Percentiles rank a stretch among this genome's conserved stretches.
Evolutionary conservation across 2,329 filamentous ascomycete genomes (phyloP).

Genomic region (Neofusicoccum ribis): DNA sequence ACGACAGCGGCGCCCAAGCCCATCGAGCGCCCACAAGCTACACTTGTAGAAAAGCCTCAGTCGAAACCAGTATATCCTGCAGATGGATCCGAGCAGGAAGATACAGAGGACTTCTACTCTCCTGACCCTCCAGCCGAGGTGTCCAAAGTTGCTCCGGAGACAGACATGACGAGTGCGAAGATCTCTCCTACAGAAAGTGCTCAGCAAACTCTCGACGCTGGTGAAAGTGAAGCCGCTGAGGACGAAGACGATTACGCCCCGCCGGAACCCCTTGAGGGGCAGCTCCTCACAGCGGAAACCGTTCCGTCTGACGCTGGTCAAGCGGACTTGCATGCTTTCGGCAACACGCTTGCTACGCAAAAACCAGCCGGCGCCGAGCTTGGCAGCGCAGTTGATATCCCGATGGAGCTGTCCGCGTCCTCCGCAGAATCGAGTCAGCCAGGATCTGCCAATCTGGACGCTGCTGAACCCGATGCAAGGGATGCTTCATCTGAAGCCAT

Average conservation of each 20-base stretch:
- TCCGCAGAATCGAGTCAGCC: neutral
- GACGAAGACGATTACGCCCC: slow-evolving; percentile 21
- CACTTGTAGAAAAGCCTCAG: neutral
- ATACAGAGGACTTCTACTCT: slow-evolving; percentile 39
- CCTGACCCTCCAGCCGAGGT: slow-evolving; percentile 25
- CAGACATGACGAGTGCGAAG: neutral
- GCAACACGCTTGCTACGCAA: neutral
- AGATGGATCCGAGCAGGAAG: slow-evolving; percentile 17
- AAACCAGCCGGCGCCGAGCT: neutral
- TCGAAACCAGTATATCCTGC: neutral
- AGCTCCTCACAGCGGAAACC: slow-evolving; percentile 22
- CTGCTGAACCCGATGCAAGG: slow-evolving; percentile 28
- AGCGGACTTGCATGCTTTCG: neutral
- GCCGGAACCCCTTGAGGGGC: slow-evolving; percentile 24
- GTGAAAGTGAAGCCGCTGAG: neutral
- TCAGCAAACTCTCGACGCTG: neutral
- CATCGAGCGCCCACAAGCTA: neutral
- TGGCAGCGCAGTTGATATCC: neutral
- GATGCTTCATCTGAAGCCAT: slow-evolving; percentile 14
- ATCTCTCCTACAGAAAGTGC: neutral
- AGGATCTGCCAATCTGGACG: neutral
- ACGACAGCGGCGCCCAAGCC: neutral
- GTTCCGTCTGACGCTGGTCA: neutral
- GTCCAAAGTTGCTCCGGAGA: too few relatives aligned
- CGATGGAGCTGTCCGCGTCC: neutral